These are phyloP conservation scores for Trichoderma asperelloides DNA, from an alignment of 495 filamentous ascomycete species.

Conservation along the genomic window DNA sequence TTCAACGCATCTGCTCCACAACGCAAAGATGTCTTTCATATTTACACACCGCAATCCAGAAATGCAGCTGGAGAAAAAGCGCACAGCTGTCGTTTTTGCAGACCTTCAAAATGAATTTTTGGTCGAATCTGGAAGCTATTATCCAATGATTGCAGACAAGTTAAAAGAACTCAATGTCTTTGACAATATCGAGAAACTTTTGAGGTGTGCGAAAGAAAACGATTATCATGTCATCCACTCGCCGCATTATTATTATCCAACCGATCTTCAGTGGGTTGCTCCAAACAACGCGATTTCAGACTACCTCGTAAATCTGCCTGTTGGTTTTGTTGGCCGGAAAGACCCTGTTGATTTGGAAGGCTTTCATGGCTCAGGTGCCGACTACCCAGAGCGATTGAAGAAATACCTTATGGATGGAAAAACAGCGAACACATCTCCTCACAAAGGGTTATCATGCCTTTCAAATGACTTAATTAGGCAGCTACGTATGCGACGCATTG, in stretches of 20 bases:
- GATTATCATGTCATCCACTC: not conserved
- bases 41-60: not conserved
- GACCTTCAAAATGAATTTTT: not conserved
- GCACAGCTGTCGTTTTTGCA: not conserved
- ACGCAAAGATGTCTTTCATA: not conserved
- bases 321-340: not conserved
- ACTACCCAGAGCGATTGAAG: not conserved
- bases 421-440: not conserved
- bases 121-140: not conserved
- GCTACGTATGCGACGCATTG: not conserved
- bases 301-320: not conserved
- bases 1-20: not conserved
- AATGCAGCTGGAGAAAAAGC: not conserved
- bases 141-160: not conserved
- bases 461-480: not conserved
- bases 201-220: not conserved
- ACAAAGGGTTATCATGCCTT: not conserved
- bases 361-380: not conserved
- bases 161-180: not conserved
- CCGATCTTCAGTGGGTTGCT: not conserved
- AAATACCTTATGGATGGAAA: not conserved
- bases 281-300: not conserved
- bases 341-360: not conserved
- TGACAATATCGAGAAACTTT: not conserved
- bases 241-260: not conserved